phyloP scores from a whole-genome alignment of 768 basidiomycete species.

The Calvatia gigantea region DNA sequence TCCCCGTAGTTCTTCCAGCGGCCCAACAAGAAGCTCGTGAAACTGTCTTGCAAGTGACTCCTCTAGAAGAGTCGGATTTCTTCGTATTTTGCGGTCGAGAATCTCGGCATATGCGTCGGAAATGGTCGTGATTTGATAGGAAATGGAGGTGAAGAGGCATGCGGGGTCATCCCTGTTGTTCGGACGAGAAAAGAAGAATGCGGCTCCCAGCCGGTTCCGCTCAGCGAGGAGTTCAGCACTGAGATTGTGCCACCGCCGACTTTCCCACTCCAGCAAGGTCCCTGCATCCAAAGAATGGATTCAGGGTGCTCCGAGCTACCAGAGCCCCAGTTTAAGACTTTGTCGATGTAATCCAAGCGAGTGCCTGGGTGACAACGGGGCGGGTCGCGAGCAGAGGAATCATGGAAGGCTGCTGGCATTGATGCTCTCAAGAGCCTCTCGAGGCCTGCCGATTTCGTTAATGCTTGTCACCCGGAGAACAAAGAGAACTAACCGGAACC shows the following conservation, averaged over 20 bases:
- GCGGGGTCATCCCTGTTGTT: not conserved
- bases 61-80: not conserved
- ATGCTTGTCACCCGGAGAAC: not conserved
- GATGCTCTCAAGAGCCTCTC: not conserved
- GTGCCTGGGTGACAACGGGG: not conserved
- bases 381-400: not conserved
- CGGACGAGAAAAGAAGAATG: constrained; percentile 3
- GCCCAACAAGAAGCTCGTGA: not conserved
- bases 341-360: not conserved
- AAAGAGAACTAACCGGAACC: not conserved
- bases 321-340: not conserved
- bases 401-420: not conserved
- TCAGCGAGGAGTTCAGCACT: not conserved
- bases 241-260: not conserved
- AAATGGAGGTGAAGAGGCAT: not conserved
- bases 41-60: not conserved
- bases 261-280: constrained; percentile 2
- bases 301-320: not conserved
- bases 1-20: not conserved
- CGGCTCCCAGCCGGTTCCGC: not conserved
- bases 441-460: not conserved
- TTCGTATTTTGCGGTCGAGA: not conserved
- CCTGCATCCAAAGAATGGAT: not conserved
- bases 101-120: not conserved
- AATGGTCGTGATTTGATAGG: not conserved